These are phyloP conservation scores for Ganoderma leucocontextum DNA, from an alignment of 1,284 basidiomycete genomes.

Conservation along the genomic window DNA sequence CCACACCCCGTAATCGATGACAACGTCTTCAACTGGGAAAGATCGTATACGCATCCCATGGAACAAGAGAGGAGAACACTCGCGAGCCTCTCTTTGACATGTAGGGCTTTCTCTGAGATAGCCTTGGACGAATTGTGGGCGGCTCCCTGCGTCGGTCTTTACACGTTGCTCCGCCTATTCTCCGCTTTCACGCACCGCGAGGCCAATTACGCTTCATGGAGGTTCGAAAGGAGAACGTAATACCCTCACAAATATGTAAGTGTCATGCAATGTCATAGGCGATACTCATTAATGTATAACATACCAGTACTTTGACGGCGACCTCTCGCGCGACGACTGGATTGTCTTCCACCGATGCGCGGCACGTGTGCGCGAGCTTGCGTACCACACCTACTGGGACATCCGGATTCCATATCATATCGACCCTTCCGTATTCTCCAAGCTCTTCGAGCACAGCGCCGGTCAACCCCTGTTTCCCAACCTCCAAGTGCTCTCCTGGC, in stretches of 20 bases:
- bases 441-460: background rate
- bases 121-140: conserved; percentile 8
- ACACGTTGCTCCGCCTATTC: conserved; percentile 2
- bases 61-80: background rate
- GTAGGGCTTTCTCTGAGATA: background rate
- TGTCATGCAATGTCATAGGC: background rate
- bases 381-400: background rate
- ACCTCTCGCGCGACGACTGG: background rate
- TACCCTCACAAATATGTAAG: background rate
- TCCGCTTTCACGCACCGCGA: background rate
- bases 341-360: background rate
- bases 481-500: conserved; percentile 6
- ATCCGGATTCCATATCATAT: background rate
- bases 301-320: background rate
- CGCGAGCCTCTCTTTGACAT: background rate
- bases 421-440: background rate
- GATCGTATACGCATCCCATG: background rate
- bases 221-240: background rate
- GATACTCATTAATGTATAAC: background rate
- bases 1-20: background rate
- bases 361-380: conserved; percentile 2
- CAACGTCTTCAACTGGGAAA: background rate
- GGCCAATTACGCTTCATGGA: background rate
- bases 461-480: background rate
- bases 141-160: conserved; percentile 1